Evolutionary conservation across 345 rosid species (phyloP).

Genomic region (Diplotaxis tenuifolia): DNA sequence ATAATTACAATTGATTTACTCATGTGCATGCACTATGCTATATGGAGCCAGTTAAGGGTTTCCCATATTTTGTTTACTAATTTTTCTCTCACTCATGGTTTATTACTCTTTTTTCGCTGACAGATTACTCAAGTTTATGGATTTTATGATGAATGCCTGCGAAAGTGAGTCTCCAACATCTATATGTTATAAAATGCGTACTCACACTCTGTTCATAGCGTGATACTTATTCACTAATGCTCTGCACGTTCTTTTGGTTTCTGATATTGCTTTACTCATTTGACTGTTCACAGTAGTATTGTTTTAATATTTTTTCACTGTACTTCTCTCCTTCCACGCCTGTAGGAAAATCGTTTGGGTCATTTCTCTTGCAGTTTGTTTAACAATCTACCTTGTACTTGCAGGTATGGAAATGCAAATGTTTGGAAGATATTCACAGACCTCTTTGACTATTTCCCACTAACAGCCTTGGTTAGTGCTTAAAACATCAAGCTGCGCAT

Average conservation of each 20-base stretch:
- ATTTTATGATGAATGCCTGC: constrained; percentile 93
- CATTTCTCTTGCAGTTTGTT: background rate
- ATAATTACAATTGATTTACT: background rate
- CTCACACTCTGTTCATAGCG: background rate
- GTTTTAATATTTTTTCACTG: too few species aligned
- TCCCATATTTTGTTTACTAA: background rate
- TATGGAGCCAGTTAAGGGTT: background rate
- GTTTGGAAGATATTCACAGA: constrained; percentile 97
- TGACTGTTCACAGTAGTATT: background rate
- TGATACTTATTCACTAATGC: background rate
- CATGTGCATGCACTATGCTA: background rate
- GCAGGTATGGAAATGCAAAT: constrained; percentile 95
- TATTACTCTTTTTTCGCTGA: constrained; percentile 24
- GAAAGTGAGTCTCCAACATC: constrained; percentile 73
- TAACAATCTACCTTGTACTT: constrained; percentile 28
- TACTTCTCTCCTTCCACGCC: background rate
- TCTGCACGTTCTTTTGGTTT: background rate
- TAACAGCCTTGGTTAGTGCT: constrained; percentile 90
- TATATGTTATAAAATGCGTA: background rate
- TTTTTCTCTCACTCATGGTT: constrained; percentile 28
- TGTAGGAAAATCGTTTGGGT: constrained; percentile 2
- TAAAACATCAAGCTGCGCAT: background rate
- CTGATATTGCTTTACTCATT: background rate
- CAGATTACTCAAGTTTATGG: constrained; percentile 99
- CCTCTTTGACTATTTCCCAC: constrained; percentile 95